These are phyloP conservation scores for Fusarium bactridioides DNA, from an alignment of 2,329 filamentous ascomycete species.

Conservation along the genomic window DNA sequence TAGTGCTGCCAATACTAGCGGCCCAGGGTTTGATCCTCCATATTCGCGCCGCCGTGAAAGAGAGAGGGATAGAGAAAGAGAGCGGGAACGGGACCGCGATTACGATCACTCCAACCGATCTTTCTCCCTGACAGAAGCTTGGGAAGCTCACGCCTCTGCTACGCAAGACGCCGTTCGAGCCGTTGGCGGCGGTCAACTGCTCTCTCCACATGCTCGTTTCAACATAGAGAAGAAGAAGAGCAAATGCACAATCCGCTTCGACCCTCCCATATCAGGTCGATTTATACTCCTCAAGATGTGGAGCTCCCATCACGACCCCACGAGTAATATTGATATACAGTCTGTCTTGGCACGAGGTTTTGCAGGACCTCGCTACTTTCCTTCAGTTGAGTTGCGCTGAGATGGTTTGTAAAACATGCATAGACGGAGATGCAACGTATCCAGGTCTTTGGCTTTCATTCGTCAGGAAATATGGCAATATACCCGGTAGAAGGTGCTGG, in stretches of 20 bases:
- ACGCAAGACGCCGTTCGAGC: constrained; percentile 65
- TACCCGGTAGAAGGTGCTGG: constrained; percentile 2
- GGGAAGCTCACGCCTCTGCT: constrained; percentile 59
- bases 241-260: constrained; percentile 86
- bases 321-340: constrained; percentile 86
- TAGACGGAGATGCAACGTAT: neutral
- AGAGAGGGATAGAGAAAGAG: constrained; percentile 28
- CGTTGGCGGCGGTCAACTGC: constrained; percentile 66
- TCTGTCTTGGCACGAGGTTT: constrained; percentile 84
- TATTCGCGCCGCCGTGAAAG: constrained; percentile 26
- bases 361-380: constrained; percentile 86
- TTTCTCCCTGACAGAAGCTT: constrained; percentile 44
- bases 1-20: constrained; percentile 17
- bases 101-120: constrained; percentile 33
- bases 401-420: neutral
- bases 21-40: constrained; percentile 21
- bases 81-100: constrained; percentile 22
- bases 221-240: constrained; percentile 83
- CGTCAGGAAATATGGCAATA: constrained; percentile 4
- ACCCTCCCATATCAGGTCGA: constrained; percentile 80
- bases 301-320: constrained; percentile 73
- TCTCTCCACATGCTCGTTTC: constrained; percentile 81
- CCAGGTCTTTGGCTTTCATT: neutral
- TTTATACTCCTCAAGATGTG: constrained; percentile 92
- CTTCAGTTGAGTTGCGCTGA: constrained; percentile 69